These are phyloP conservation scores for Eragrostis tef DNA, from an alignment of 202 grass and related monocot species.

Conservation along the genomic window DNA sequence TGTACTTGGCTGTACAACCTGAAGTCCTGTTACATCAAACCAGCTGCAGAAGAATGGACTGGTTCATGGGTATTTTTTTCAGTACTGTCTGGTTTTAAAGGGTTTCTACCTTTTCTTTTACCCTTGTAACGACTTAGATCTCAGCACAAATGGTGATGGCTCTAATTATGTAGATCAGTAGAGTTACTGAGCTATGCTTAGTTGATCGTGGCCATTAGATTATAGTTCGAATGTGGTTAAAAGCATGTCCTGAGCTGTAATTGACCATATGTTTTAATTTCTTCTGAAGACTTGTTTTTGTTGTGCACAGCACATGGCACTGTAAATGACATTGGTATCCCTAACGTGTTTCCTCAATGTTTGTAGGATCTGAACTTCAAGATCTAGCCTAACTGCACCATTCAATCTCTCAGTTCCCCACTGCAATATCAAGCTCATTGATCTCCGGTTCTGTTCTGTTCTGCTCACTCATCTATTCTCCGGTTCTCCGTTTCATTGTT, in stretches of 20 bases:
- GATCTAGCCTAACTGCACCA: conserved; percentile 65
- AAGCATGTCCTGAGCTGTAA: not conserved
- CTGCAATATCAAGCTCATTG: too few species aligned
- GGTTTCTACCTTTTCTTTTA: not conserved
- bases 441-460: too few species aligned
- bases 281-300: not conserved
- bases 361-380: conserved; percentile 96
- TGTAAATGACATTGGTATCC: not conserved
- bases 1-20: too few species aligned
- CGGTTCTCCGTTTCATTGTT: too few species aligned
- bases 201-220: not conserved
- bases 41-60: not conserved
- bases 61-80: not conserved
- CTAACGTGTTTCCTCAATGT: not conserved
- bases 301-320: not conserved
- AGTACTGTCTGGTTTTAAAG: not conserved
- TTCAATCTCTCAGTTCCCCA: conserved; percentile 52
- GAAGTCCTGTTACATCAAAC: not conserved
- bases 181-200: too few species aligned
- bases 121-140: not conserved
- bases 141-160: not conserved
- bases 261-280: not conserved
- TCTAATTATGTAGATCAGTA: not conserved
- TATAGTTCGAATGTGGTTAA: conserved; percentile 5
- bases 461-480: too few species aligned